Base-by-base conservation (phyloP, 139 green algal species). In the Haematococcus lacustris region DNA sequence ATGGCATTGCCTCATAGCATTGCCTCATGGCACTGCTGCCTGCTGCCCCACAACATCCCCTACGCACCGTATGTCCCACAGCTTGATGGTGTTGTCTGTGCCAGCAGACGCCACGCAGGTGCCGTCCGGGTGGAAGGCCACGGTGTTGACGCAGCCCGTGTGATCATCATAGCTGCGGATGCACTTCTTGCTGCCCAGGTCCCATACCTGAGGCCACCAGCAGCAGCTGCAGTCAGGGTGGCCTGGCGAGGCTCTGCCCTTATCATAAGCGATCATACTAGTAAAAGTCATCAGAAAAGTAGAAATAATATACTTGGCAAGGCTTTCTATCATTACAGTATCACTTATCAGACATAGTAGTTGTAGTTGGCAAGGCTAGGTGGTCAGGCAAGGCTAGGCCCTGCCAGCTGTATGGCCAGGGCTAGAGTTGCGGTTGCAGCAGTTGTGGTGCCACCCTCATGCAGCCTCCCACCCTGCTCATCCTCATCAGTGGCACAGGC, bases 71-170 rank as follows among this genome's bases (percentile, higher is more conserved):
- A 80, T 66, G 66, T 80, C 80, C 72, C 73, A 83, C 66, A 79
- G 66, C 82, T 92, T 91, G 79, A 97, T 87, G 51, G 71, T 81
- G 57, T 79, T 80, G 77, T 97, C 88, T 3, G 78, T 83, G 62
- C 83, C 77, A 33, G 69, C 79, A 21, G 72, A 78, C 21, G 88
- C 91, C 6, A 95, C 71, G 78, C 88, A 95, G 17, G 88, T 94
- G 64, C 91, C 92, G 64, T 96, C 91, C 0, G 92, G 91, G 76
- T 94, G 89, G 73, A 96, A 97, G 50, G 81, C 76, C 26, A 91
- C 85, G 50, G 85, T 87, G 61, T 92, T 87, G 50, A 82, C 65
- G 23, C 76, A 68, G 23, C 77, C 79, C 17, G 80, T 68, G 47
- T 83, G 80, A 59, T 90, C 85, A 38, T 93, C 89, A 73, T 90